Evolutionary conservation across 371 early-diverging fungal species (phyloP), one percentile per base, ranked within the genome.

Genomic region (Lichtheimia ornata): DNA sequence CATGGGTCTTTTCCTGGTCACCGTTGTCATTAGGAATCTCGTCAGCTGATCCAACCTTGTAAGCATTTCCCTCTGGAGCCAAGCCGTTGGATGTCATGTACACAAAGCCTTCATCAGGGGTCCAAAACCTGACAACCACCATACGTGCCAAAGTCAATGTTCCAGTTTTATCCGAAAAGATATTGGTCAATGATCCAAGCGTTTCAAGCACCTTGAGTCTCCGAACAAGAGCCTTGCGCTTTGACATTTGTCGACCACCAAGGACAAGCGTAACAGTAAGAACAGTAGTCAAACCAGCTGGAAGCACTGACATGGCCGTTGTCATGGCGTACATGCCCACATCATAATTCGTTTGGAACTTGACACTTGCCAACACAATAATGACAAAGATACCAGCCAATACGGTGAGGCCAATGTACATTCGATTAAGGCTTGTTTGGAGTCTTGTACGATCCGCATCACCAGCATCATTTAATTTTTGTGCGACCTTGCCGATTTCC

Each of bases 241-340:
- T 75, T 24, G 94, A 90, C 93, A 97, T 90, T 30, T 92, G 78
- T 17, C 80, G 74, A 25, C 94, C 97, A 61, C 93, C 93, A 42
- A 94, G 56, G 0, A 94, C 94, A 88, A 97, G 91, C 4, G 96
- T 93, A 30, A 97, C 84, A 0, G 92, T 91, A 30, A 89, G 75
- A 6, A 96, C 95, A 5, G 96, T 94, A 20, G 96, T 90, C 20
- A 97, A 78, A 64, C 97, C 99, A 72, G 97, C 97, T 28, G 99
- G 99, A 56, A 98, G 92, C 41, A 96, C 92, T 17, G 95, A 91
- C 45, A 98, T 92, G 9, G 92, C 96, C 50, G 96, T 74, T 28
- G 65, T 67, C 63, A 61, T 65, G 17, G 68, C 61, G 25, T 71
- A 71, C 58, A 67, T 64, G 56, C 62, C 64, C 28, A 65, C 53